Base-by-base conservation (phyloP, 805 yeast genomes). In the Myxozyma monticola region DNA sequence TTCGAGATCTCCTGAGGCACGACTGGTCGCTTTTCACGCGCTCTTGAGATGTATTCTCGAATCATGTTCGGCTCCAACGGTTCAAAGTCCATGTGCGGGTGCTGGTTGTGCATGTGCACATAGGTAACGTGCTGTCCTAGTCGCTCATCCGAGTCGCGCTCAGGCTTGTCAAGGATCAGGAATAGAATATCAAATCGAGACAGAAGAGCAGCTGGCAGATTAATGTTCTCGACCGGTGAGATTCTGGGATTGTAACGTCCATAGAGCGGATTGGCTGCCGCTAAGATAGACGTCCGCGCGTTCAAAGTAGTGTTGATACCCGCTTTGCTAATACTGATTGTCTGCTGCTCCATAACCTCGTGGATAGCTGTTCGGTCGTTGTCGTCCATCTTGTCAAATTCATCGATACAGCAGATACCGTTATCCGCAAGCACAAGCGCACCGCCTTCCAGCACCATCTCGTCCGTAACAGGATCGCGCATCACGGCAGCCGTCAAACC, bases 271-370 rank as follows among this genome's bases (percentile, higher is more conserved):
- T 93, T 93, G n/a, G 99, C 99, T 26, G 99, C 99, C 0, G 99
- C 99, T 57, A 93, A 71, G 54, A 93, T 87, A 4, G 97, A 90
- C 0, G 98, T 80, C 67, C 99, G 80, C 6, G 99, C 99, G 66
- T 93, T 93, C 61, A 93, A 75, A 1, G 97, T 88, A 8, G 99
- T 93, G 56, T 93, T 87, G 61, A 93, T 93, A 60, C 99, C 99
- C 2, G 99, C 99, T 70, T 93, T 93, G 37, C 97, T 87, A 51
- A 93, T 93, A 20, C 96, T 87, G 51, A 93, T 93, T 1, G 99
- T 93, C 70, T 93, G 99, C 69, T 93, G 99, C 72, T 93, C 99
- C 99, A 93, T 93, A 29, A 93, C 99, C 75, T 91, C 99, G 70
- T 91, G 98, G 65, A 93, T 93, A 1, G 98, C 98, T 0, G 98